These are phyloP conservation scores for Verticillium longisporum DNA, from an alignment of 2,329 filamentous ascomycete species.

Conservation along the genomic window DNA sequence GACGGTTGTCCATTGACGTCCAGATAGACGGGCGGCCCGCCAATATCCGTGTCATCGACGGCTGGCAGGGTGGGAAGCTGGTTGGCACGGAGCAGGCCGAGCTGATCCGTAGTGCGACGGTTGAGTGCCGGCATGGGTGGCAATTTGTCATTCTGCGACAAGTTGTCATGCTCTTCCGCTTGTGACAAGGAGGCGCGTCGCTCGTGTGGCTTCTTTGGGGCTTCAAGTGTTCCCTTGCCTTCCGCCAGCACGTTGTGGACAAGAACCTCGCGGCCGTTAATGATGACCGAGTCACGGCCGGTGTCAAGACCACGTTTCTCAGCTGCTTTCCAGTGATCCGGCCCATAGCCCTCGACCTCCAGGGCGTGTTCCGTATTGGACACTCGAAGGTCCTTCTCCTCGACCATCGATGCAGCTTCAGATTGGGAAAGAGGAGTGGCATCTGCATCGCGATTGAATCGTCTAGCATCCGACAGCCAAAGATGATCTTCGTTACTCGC, in stretches of 20 bases:
- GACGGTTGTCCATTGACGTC: conserved; percentile 45
- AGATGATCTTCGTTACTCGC: neutral
- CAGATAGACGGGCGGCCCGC: conserved; percentile 58
- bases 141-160: conserved; percentile 36
- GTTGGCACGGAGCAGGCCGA: conserved; percentile 61
- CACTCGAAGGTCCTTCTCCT: conserved; percentile 40
- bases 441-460: conserved; percentile 71
- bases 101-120: conserved; percentile 56
- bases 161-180: conserved; percentile 13
- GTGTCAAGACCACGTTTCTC: conserved; percentile 52
- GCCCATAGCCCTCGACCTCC: conserved; percentile 73
- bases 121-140: conserved; percentile 53
- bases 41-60: conserved; percentile 75
- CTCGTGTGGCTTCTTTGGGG: conserved; percentile 38
- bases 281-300: conserved; percentile 65
- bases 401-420: conserved; percentile 11
- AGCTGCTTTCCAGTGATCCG: conserved; percentile 67
- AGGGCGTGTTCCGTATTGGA: conserved; percentile 58
- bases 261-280: conserved; percentile 66
- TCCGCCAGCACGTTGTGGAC: conserved; percentile 56
- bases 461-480: conserved; percentile 23
- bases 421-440: conserved; percentile 23
- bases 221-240: conserved; percentile 51
- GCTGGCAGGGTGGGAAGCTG: conserved; percentile 65
- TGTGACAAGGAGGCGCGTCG: conserved; percentile 12